Base-by-base conservation (phyloP, 805 yeast species). In the Metschnikowia vanudenii region DNA sequence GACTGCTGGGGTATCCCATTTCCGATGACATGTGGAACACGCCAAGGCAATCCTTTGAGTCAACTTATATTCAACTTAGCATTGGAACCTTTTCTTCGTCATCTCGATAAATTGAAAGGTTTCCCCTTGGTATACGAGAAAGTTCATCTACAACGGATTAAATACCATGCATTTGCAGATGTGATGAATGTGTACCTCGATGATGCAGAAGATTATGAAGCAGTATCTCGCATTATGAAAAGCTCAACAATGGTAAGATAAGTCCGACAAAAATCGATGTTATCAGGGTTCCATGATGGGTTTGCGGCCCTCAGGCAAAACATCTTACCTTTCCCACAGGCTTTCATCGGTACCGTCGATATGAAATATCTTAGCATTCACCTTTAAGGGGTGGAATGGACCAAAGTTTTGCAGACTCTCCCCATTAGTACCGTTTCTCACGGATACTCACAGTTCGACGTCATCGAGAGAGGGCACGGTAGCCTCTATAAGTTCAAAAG, bases 21-120 rank as follows among this genome's bases (percentile, higher is more conserved):
- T 28, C 45, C 42, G 5, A 11, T 46, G 11, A 12, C 26, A 7
- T 35, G 44, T 22, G 45, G 46, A 10, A 41, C 46, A 12, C 16
- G 41, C 18, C 49, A 46, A 37, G 49, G 46, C 4, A 41, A 46
- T 22, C 49, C 49, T 3, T 29, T 46, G 14, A 37, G 43, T 4
- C 49, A 43, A 20, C 34, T 45, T 14, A 26, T 40, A 9, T 40
- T 40, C 39, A 41, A 41, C 28, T 14, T 41, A 11, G 49, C 46
- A 9, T 24, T 46, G 24, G 49, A 46, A 24, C 46, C 45, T 24
- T 17, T 41, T 29, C 36, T 46, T n/a, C 16, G 11, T 18, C 41
- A 37, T 18, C 20, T 45, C 9, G 18, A 31, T 10, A 13, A 9
- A n/a, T 5, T 36, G 4, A 17, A 13, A 12, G 41, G 38, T 17